Conservation (phyloP, 192 early-diverging fungal genomes). For the Backusella mclennaniae region DNA sequence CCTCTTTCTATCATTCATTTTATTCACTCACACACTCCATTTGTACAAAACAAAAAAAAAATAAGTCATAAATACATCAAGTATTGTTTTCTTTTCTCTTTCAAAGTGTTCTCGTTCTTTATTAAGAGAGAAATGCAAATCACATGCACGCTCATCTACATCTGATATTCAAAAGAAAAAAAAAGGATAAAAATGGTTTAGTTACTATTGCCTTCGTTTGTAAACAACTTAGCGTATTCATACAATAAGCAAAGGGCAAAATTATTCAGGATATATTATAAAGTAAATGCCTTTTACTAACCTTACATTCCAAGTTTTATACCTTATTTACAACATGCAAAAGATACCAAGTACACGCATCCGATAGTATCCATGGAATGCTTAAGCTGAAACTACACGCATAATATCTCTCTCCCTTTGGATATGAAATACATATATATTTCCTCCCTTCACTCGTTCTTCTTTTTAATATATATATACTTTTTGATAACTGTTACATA, state of each 20-base stretch:
- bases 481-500: not conserved
- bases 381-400: not conserved
- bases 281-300: not conserved
- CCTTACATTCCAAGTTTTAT: not conserved
- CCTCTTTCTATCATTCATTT: not conserved
- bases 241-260: not conserved
- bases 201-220: not conserved
- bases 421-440: too few relatives aligned
- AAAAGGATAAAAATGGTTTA: not conserved
- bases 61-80: not conserved
- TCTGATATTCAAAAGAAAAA: not conserved
- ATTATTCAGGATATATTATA: not conserved
- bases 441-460: not conserved
- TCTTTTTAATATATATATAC: not conserved
- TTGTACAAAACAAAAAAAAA: conserved; percentile 1
- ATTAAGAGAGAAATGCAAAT: not conserved
- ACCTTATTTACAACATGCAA: not conserved
- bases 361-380: not conserved
- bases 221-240: not conserved
- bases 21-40: not conserved
- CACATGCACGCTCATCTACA: not conserved
- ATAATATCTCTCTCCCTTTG: not conserved
- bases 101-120: not conserved
- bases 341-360: not conserved
- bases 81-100: not conserved